Percentiles rank a stretch among this genome's conserved stretches.
Conservation (phyloP, 2,329 filamentous ascomycete genomes). For the Knufia petricola region DNA sequence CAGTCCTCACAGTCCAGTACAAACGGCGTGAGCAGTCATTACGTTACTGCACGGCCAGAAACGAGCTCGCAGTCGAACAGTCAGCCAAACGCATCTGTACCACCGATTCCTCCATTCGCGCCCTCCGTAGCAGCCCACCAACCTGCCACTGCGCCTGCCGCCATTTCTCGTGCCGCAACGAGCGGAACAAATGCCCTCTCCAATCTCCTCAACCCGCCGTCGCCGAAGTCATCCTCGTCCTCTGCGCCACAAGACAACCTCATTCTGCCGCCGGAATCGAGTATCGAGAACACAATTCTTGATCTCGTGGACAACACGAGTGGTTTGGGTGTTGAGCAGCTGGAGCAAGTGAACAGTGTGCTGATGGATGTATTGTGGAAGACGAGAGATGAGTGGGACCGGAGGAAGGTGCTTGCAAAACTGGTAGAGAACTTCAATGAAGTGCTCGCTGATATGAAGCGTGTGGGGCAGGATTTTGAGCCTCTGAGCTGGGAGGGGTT, state of each 20-base stretch:
- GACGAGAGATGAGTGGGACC: slow-evolving; percentile 70
- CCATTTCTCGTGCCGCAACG: slow-evolving; percentile 1
- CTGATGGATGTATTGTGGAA: slow-evolving; percentile 88
- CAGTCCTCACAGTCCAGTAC: not conserved
- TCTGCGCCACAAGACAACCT: slow-evolving; percentile 33
- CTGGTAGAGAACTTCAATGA: slow-evolving; percentile 66
- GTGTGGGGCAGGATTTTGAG: slow-evolving; percentile 16
- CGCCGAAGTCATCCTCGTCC: slow-evolving; percentile 8
- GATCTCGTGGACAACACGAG: slow-evolving; percentile 58
- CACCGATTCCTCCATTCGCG: not conserved
- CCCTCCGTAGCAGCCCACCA: not conserved
- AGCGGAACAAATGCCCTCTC: slow-evolving; percentile 11
- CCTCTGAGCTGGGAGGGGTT: slow-evolving; percentile 15
- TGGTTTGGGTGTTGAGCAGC: slow-evolving; percentile 79
- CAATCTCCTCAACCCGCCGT: slow-evolving; percentile 20
- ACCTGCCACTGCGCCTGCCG: not conserved
- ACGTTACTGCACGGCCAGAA: not conserved
- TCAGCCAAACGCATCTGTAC: not conserved
- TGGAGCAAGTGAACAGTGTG: slow-evolving; percentile 84
- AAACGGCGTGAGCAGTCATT: not conserved
- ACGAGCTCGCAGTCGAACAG: not conserved
- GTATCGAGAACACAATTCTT: slow-evolving; percentile 50
- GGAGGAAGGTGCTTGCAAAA: slow-evolving; percentile 57
- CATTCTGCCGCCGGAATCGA: slow-evolving; percentile 34
- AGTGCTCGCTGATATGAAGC: slow-evolving; percentile 43